Evolutionary conservation across 306 rosid species (phyloP).

Genomic region (Lathyrus aphaca): DNA sequence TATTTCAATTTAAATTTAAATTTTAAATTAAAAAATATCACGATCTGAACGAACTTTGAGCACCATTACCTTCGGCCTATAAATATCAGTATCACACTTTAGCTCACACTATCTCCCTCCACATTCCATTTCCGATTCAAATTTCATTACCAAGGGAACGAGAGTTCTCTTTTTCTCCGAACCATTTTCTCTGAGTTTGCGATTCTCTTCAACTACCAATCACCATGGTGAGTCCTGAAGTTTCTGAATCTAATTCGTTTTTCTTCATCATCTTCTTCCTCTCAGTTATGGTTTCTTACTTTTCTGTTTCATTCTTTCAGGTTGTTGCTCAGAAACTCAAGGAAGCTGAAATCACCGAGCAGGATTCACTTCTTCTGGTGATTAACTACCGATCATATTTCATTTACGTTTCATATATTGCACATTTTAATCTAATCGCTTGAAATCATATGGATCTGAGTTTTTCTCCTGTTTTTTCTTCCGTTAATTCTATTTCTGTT

Average conservation of each 20-base stretch:
- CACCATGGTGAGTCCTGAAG: slow-evolving; percentile 56
- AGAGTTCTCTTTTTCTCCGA: not conserved
- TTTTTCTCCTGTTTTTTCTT: not conserved
- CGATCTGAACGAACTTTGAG: slow-evolving; percentile 7
- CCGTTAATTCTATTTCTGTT: not conserved
- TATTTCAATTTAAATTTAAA: not conserved
- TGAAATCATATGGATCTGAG: not conserved
- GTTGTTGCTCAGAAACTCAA: slow-evolving; percentile 84
- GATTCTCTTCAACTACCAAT: slow-evolving; percentile 39
- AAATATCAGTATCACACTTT: slow-evolving; percentile 30
- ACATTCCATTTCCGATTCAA: slow-evolving; percentile 31
- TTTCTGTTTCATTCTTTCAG: slow-evolving; percentile 49
- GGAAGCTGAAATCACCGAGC: slow-evolving; percentile 94
- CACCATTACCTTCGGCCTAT: slow-evolving; percentile 19
- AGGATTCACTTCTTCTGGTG: slow-evolving; percentile 96
- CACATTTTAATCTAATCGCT: not conserved
- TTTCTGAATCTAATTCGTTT: slow-evolving; percentile 18
- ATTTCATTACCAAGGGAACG: not conserved
- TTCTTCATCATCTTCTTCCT: slow-evolving; percentile 35
- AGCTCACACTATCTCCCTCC: slow-evolving; percentile 21
- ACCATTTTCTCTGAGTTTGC: slow-evolving; percentile 19
- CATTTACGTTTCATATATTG: slow-evolving; percentile 33
- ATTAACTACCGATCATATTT: slow-evolving; percentile 31
- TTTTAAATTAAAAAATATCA: slow-evolving; percentile 12
- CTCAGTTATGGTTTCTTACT: slow-evolving; percentile 17